Evolutionary conservation across 768 basidiomycete genomes (phyloP).

Genomic region (Goffeauzyma gilvescens): DNA sequence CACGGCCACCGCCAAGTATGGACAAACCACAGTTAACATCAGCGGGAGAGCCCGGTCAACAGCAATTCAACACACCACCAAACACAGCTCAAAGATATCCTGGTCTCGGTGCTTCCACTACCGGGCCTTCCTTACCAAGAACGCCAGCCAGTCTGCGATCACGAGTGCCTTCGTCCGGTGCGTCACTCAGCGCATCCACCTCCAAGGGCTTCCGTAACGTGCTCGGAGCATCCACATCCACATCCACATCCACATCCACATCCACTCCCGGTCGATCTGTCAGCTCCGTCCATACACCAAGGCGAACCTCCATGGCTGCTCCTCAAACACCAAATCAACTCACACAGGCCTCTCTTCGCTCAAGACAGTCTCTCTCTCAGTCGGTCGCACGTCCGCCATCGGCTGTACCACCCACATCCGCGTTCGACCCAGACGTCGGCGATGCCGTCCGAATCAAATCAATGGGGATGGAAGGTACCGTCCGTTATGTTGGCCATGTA

Average conservation of each 20-base stretch:
- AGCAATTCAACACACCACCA: conserved; percentile 2
- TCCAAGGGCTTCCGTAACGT: no score
- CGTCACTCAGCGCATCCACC: no score
- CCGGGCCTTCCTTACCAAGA: neutral
- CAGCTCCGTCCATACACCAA: no score
- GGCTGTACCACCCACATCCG: neutral
- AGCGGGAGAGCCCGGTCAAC: conserved; percentile 3
- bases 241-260: no score
- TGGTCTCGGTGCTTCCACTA: neutral
- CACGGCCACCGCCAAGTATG: conserved; percentile 19
- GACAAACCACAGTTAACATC: conserved; percentile 6
- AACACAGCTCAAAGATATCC: neutral
- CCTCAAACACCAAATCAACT: neutral
- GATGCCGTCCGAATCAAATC: conserved; percentile 74
- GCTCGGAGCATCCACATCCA: no score
- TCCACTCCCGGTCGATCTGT: no score
- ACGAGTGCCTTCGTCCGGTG: no score
- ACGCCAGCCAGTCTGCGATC: no score
- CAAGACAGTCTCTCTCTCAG: neutral
- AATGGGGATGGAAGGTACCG: conserved; percentile 61
- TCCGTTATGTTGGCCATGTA: conserved; percentile 66
- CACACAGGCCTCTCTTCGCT: neutral
- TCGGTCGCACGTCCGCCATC: neutral
- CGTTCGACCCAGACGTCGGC: conserved; percentile 40
- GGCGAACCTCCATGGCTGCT: neutral